A percentile compares a stretch with the other conserved stretches of the same genome.
phyloP scores from a whole-genome alignment of 371 early-diverging fungal genomes.

The Apophysomyces variabilis region DNA sequence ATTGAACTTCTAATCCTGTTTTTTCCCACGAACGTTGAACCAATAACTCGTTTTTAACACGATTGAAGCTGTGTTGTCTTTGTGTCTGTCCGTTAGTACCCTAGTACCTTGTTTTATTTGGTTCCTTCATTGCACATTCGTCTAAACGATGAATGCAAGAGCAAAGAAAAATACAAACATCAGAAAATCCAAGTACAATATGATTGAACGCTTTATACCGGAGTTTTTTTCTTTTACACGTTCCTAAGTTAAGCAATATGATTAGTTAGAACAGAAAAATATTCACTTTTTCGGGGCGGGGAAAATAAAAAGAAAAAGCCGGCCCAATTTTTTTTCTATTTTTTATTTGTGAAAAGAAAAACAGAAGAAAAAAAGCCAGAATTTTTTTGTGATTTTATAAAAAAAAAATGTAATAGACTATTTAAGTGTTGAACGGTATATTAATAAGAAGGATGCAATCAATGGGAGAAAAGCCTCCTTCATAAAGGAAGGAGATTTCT shows the following conservation, averaged over 20 bases:
- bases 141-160: background rate
- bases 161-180: background rate
- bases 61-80: too few species aligned
- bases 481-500: background rate
- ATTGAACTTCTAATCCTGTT: too few species aligned
- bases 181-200: background rate
- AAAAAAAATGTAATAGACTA: background rate
- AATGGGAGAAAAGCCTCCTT: background rate
- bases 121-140: too few species aligned
- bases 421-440: constrained; percentile 10
- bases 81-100: too few species aligned
- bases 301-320: background rate
- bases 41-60: too few species aligned
- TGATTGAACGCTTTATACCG: background rate
- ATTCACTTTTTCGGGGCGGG: too few species aligned
- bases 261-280: background rate
- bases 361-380: background rate
- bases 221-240: background rate
- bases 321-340: background rate
- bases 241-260: background rate
- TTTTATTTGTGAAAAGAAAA: background rate
- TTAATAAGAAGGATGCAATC: constrained; percentile 4
- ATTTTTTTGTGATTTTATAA: background rate
- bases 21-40: too few species aligned
- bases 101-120: too few species aligned